Percentiles rank a stretch among this genome's conserved stretches.
Conservation (phyloP, 768 basidiomycete species). For the Mycena venus region DNA sequence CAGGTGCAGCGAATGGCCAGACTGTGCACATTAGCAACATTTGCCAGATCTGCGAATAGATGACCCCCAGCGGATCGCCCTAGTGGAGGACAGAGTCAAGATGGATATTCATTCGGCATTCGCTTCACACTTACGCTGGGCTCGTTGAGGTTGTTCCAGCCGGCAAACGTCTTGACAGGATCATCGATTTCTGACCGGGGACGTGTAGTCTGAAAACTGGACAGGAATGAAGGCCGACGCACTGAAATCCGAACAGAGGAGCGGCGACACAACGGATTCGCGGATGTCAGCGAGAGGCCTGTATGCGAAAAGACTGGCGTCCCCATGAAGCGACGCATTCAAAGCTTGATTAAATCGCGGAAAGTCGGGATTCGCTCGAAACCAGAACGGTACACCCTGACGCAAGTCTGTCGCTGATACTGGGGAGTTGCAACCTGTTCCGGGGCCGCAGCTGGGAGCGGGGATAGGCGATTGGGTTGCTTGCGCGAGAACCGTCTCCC, state of each 20-base stretch:
- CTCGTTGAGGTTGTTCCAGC: background rate
- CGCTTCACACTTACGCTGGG: background rate
- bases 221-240: background rate
- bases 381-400: background rate
- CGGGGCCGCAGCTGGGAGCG: slow-evolving; percentile 17
- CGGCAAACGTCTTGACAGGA: background rate
- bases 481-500: slow-evolving; percentile 18
- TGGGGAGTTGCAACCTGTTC: slow-evolving; percentile 3
- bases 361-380: slow-evolving; percentile 23
- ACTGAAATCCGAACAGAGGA: slow-evolving; percentile 26
- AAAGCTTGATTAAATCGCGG: slow-evolving; percentile 13
- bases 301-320: slow-evolving; percentile 16
- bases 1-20: slow-evolving; percentile 8
- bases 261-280: slow-evolving; percentile 1
- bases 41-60: slow-evolving; percentile 20
- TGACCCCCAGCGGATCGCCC: background rate
- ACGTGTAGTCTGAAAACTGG: background rate
- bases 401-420: slow-evolving; percentile 25
- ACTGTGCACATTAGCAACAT: background rate
- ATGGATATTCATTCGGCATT: background rate
- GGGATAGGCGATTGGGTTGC: slow-evolving; percentile 14
- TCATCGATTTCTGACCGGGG: background rate
- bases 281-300: background rate
- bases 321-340: slow-evolving; percentile 3
- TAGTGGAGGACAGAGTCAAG: background rate